Evolutionary conservation across 2,329 filamentous ascomycete genomes (phyloP).

Genomic region (Dothidotthia symphoricarpi): DNA sequence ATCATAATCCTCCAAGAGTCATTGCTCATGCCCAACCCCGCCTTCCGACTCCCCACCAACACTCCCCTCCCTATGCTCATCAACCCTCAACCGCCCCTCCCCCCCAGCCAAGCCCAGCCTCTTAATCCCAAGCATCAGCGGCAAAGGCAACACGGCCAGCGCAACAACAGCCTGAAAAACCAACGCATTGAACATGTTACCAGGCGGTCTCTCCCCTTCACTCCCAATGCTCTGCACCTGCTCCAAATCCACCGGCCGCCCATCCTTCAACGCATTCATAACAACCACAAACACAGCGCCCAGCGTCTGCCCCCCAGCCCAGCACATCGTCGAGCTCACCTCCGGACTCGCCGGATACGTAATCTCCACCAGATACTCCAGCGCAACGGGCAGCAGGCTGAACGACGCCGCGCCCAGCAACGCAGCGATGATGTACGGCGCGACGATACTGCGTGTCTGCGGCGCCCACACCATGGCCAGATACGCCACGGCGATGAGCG

Average conservation of each 20-base stretch:
- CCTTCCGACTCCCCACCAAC: constrained; percentile 7
- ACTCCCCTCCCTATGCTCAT: constrained; percentile 28
- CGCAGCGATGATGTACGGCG: constrained; percentile 72
- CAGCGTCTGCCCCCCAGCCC: constrained; percentile 81
- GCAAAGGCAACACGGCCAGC: constrained; percentile 62
- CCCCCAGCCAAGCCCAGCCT: constrained; percentile 56
- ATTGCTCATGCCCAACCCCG: constrained; percentile 15
- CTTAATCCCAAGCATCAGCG: constrained; percentile 63
- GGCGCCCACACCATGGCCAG: constrained; percentile 82
- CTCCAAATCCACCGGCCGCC: constrained; percentile 25
- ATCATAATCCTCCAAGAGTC: constrained; percentile 23
- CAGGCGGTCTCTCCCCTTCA: constrained; percentile 51
- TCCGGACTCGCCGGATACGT: constrained; percentile 85
- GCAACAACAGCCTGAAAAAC: constrained; percentile 77
- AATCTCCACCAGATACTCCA: constrained; percentile 85
- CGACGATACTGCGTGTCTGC: constrained; percentile 57
- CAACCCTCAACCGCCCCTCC: constrained; percentile 34
- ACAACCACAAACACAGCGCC: constrained; percentile 83
- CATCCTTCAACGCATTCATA: constrained; percentile 67
- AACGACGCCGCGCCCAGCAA: constrained; percentile 79
- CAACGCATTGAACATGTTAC: constrained; percentile 71
- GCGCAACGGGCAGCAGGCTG: constrained; percentile 73
- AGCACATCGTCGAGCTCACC: constrained; percentile 77
- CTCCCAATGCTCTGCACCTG: constrained; percentile 29
- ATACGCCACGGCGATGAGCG: constrained; percentile 70